phyloP scores from a whole-genome alignment of 164 flowering plant species.

The Cinnamomum micranthum region DNA sequence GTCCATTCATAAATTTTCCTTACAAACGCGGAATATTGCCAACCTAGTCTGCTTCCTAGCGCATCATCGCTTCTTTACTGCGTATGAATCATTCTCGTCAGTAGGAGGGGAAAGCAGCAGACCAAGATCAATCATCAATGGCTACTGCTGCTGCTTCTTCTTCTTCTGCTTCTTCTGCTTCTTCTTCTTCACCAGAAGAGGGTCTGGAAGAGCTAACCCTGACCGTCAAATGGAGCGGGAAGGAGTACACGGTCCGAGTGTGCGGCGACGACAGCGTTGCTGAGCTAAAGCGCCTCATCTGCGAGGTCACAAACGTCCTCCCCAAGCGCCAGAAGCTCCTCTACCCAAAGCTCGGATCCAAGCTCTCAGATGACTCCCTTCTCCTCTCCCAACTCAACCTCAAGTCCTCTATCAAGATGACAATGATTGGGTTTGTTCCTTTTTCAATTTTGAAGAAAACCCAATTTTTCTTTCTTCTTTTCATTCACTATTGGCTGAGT shows the following conservation, averaged over 20 bases:
- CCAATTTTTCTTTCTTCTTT: not conserved
- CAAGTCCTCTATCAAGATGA: constrained; percentile 87
- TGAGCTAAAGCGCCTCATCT: constrained; percentile 88
- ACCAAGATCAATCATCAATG: not conserved
- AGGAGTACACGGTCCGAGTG: constrained; percentile 86
- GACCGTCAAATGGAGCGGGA: constrained; percentile 91
- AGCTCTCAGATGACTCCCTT: constrained; percentile 69
- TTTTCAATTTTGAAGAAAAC: not conserved
- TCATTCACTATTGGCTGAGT: not conserved
- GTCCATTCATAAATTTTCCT: too few relatives aligned
- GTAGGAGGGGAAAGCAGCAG: too few relatives aligned
- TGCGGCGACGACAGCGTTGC: constrained; percentile 92
- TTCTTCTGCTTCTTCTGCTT: constrained; percentile 21
- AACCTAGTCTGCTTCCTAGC: too few relatives aligned
- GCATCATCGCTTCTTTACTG: too few relatives aligned
- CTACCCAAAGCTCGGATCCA: constrained; percentile 79
- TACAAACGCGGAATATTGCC: too few relatives aligned
- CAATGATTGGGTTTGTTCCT: constrained; percentile 81
- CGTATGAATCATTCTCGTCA: too few relatives aligned
- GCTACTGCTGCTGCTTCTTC: constrained; percentile 11
- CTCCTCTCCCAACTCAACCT: constrained; percentile 74
- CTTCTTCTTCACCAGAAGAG: constrained; percentile 35
- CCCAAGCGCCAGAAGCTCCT: constrained; percentile 98
- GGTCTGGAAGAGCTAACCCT: constrained; percentile 73
- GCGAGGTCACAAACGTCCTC: constrained; percentile 76